A percentile compares a stretch with the other conserved stretches of the same genome.
phyloP scores from a whole-genome alignment of 352 stramenopile species.

The Phytophthora cactorum region DNA sequence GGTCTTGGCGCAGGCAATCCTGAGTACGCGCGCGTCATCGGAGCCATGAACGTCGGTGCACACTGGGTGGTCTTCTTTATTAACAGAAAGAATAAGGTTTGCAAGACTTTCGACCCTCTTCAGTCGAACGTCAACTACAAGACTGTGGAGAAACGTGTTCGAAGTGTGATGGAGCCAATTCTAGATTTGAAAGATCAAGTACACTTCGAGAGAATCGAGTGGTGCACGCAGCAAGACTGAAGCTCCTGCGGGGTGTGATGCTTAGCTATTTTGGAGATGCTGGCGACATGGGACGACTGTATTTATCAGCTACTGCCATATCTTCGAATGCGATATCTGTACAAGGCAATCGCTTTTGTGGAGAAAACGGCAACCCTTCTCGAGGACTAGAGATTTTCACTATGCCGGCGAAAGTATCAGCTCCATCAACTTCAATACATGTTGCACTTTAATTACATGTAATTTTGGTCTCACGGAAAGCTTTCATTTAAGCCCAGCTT shows the following conservation, averaged over 20 bases:
- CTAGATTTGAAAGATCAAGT: not conserved
- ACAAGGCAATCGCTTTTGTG: slow-evolving; percentile 3
- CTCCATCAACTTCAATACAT: slow-evolving; percentile 8
- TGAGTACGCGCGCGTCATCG: slow-evolving; percentile 2
- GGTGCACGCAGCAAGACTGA: slow-evolving; percentile 12
- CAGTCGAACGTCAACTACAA: not conserved
- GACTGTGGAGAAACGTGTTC: not conserved
- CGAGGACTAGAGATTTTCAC: too few relatives aligned
- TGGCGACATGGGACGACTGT: not conserved
- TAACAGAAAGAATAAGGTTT: not conserved
- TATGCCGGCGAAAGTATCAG: too few relatives aligned
- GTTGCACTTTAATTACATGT: too few relatives aligned
- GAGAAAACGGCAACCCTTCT: not conserved
- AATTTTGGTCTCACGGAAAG: not conserved
- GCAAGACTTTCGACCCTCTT: slow-evolving; percentile 10
- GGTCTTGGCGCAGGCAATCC: not conserved
- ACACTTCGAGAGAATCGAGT: slow-evolving; percentile 1
- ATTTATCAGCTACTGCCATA: slow-evolving; percentile 6
- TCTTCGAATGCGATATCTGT: slow-evolving; percentile 1
- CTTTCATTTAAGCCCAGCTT: not conserved
- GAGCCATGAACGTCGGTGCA: not conserved
- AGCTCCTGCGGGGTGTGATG: slow-evolving; percentile 18
- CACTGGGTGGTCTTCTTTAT: slow-evolving; percentile 17
- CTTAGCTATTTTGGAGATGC: slow-evolving; percentile 11
- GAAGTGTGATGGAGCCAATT: slow-evolving; percentile 3